Percentiles rank a stretch among this genome's conserved stretches.
These are phyloP conservation scores for Akanthomyces muscarius DNA, from an alignment of 2,329 filamentous ascomycete genomes.

Conservation along the genomic window DNA sequence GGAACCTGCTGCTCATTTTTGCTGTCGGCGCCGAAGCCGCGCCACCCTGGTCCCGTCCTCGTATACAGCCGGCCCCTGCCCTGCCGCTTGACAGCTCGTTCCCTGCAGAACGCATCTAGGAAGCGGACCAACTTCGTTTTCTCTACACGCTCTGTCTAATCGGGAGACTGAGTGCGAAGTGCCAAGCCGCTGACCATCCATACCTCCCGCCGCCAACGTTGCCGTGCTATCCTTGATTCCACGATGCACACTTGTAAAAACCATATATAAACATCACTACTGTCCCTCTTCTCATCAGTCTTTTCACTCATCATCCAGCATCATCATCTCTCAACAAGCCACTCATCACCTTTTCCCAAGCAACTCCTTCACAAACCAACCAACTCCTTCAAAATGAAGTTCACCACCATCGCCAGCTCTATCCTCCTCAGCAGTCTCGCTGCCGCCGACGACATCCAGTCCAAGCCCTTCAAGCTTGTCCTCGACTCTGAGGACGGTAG, in stretches of 20 bases:
- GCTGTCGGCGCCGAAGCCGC: background rate
- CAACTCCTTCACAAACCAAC: background rate
- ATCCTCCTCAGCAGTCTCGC: slow-evolving; percentile 12
- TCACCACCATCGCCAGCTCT: slow-evolving; percentile 10
- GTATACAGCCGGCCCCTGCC: background rate
- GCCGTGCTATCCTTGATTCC: background rate
- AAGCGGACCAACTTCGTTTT: background rate
- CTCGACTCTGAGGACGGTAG: slow-evolving; percentile 1
- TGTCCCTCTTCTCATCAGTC: background rate
- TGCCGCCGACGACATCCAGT: slow-evolving; percentile 14
- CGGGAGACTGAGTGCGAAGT: background rate
- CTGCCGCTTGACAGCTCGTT: background rate
- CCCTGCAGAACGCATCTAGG: background rate
- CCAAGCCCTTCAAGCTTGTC: slow-evolving; percentile 18
- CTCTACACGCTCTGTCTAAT: background rate
- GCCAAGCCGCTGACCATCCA: background rate
- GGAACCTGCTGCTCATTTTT: background rate
- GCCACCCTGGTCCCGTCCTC: background rate
- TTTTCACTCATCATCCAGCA: background rate
- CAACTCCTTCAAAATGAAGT: slow-evolving; percentile 14
- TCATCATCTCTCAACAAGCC: background rate
- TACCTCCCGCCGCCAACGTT: background rate
- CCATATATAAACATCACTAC: background rate
- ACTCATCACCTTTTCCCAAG: background rate
- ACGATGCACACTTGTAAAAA: background rate